Base-by-base conservation (phyloP, 2,329 filamentous ascomycete species). In the Fusarium goolgardi region DNA sequence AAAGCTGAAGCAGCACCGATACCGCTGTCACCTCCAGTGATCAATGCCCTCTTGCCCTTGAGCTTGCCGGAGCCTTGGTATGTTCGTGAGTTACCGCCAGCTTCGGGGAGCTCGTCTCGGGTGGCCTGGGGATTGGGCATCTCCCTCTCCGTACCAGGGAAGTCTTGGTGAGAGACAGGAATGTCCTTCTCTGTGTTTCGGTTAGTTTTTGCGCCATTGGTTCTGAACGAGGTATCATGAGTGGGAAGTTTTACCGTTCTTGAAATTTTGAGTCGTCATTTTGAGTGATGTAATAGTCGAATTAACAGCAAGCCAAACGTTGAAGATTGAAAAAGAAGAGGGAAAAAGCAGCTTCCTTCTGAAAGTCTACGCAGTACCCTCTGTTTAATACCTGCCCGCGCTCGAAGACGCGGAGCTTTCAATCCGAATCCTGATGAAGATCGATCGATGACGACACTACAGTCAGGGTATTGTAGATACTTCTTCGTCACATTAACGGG, bases 11-110 rank as follows among this genome's bases (percentile, higher is more conserved):
- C 89, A 37, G 91, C 88, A 9, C 92, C 91, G 67, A 96, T 95
- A 3, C 92, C 92, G 9, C 87, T 90, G 78, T 95, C 92, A 5
- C 92, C 92, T 18, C 92, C 92, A 0, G 92, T 95, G 73, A 96
- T 95, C 59, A 96, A 79, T 10, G 92, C 91, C 61, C 88, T 91
- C 78, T 90, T 92, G 65, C 88, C 91, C 72, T 87, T 79, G 9
- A 96, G 86, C 80, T 96, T 96, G 49, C 88, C 89, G 2, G 92
- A 90, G 6, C 91, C 86, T 75, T 89, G 88, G 81, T 96, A 95
- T 47, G 85, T 85, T 72, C 91, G 86, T 71, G 87, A 89, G 15
- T 88, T 87, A 37, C 90, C 90, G 60, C 91, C 86, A 20, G 86
- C 84, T 7, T 87, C 89, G 0, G 92, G 92, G 3, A 94, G 78